Conservation (phyloP, 805 yeast genomes). For the Sugiyamaella valdiviana region DNA sequence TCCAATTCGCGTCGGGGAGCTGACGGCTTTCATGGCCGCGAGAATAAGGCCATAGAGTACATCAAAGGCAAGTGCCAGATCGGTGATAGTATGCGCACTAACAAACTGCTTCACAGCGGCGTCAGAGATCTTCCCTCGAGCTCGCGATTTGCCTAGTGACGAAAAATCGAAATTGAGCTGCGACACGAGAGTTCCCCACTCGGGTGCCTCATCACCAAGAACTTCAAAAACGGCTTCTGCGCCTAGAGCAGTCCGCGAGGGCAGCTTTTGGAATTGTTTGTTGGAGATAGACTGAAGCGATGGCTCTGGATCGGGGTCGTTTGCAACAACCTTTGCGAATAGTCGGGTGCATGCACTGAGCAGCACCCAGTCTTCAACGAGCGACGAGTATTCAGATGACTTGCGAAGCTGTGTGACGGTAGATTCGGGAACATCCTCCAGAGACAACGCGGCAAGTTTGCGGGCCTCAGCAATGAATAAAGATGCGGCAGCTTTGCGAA, state of each 20-base stretch:
- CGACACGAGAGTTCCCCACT: constrained; percentile 38
- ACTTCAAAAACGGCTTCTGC: constrained; percentile 11
- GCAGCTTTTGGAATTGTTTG: constrained; percentile 11
- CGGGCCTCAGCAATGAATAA: constrained; percentile 31
- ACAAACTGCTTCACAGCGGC: constrained; percentile 2
- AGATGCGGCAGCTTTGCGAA: constrained; percentile 45
- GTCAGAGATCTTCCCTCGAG: background rate
- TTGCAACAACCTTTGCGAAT: constrained; percentile 7
- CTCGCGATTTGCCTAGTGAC: constrained; percentile 3
- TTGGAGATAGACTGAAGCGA: constrained; percentile 1
- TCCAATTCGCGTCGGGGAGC: constrained; percentile 8
- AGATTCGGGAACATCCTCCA: constrained; percentile 5
- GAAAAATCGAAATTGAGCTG: constrained; percentile 38
- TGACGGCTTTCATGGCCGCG: constrained; percentile 24
- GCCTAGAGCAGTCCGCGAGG: constrained; percentile 16
- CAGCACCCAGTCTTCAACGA: constrained; percentile 15
- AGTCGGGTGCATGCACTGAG: constrained; percentile 13
- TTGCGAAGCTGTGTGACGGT: constrained; percentile 8
- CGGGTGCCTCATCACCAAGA: constrained; percentile 3
- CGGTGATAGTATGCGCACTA: constrained; percentile 2
- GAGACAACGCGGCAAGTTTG: background rate
- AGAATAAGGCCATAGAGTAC: constrained; percentile 27
- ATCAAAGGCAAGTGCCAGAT: constrained; percentile 5
- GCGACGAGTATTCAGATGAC: constrained; percentile 8
- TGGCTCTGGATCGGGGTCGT: constrained; percentile 8